Evolutionary conservation across 331 rosid species (phyloP), one percentile per base, ranked within the genome.

Genomic region (Cydonia oblonga): DNA sequence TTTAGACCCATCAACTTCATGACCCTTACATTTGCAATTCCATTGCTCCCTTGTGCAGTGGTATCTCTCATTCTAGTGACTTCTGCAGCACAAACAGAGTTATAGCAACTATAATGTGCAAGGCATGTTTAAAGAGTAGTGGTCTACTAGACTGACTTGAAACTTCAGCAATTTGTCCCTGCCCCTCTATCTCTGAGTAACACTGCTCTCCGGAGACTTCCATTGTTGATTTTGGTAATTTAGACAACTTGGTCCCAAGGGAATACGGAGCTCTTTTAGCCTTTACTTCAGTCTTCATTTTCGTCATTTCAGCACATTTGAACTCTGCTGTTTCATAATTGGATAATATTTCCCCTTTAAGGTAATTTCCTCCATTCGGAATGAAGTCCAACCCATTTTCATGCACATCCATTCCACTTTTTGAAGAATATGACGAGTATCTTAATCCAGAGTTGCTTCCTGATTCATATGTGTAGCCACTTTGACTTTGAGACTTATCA

Each of bases 1-100:
- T 80, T 76, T 60, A 88, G 73, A 46, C 86, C 92, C 82, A 86
- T 85, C 87, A 88, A 83, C 76, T 90, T 88, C 85, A 79, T 76
- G 40, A 85, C 70, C 70, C 79, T 87, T 66, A 54, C 73, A 76
- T 79, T 73, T 44, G 85, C 78, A 75, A 69, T 75, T 38, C 81
- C 96, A 19, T 80, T 81, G 71, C 70, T 71, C 63, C 76, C 82
- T 64, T 71, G 86, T 51, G 77, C 60, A 73, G 80, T 23, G 64
- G 75, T 35, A 44, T 85, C 83, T 73, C 81, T 75, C 54, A 23
- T 77, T 73, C 75, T 81, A 64, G 79, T 42, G 68, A 79, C 52
- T 79, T 79, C 96, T 90, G 88, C 91, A 79, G 25, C 46, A 80
- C 64, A 62, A 58, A 81, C 40, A 53, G 49, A 75, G 69, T 59